Evolutionary conservation across 78 protist species (phyloP).

Genomic region (Chrysochromulina tobinii): DNA sequence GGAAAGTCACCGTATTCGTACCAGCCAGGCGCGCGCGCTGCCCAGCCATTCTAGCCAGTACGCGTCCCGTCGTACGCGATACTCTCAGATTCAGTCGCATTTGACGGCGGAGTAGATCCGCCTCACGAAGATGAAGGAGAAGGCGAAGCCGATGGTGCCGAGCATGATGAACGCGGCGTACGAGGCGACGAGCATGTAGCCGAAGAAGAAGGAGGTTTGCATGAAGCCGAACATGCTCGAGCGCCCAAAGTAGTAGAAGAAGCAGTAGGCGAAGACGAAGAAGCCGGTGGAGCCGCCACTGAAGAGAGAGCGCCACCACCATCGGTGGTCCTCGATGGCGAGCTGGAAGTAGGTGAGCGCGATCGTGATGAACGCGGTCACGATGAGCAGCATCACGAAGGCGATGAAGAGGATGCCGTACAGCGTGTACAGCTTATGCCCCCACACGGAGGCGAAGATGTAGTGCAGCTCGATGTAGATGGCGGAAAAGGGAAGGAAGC

Average conservation of each 20-base stretch:
- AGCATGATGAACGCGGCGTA: constrained; percentile 88
- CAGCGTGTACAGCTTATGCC: constrained; percentile 76
- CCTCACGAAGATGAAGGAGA: constrained; percentile 83
- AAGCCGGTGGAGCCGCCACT: constrained; percentile 78
- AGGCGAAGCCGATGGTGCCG: constrained; percentile 90
- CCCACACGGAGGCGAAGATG: constrained; percentile 81
- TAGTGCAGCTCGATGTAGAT: constrained; percentile 95
- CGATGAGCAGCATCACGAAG: constrained; percentile 85
- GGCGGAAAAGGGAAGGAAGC: constrained; percentile 69
- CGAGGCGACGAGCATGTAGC: constrained; percentile 87
- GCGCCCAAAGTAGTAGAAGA: constrained; percentile 79
- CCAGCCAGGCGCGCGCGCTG: too few relatives aligned
- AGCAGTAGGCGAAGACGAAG: constrained; percentile 81
- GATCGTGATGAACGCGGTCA: constrained; percentile 94
- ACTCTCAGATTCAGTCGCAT: background rate
- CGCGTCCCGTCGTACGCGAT: too few relatives aligned
- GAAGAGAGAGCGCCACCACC: constrained; percentile 90
- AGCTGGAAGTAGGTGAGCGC: constrained; percentile 95
- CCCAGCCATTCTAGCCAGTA: too few relatives aligned
- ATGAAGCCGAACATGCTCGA: constrained; percentile 91
- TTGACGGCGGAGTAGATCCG: constrained; percentile 83
- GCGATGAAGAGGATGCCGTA: constrained; percentile 89
- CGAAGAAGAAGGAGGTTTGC: constrained; percentile 90
- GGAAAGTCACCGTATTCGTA: too few relatives aligned
- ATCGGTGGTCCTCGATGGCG: constrained; percentile 87